Evolutionary conservation across 1,284 basidiomycete species (phyloP).

Genomic region (Marasmius tenuissimus): DNA sequence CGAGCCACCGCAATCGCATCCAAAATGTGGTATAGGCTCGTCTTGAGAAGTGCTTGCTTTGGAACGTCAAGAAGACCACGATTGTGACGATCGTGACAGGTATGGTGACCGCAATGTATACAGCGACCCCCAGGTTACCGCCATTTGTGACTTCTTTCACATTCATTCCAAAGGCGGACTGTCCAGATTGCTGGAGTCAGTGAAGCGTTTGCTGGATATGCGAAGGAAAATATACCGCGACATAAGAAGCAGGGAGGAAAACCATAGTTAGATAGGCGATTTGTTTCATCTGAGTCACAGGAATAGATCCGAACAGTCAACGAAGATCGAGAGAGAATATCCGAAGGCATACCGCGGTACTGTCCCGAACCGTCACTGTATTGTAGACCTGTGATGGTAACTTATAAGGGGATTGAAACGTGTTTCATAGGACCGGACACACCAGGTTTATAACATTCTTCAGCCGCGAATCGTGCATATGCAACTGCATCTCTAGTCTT

Average conservation of each 20-base stretch:
- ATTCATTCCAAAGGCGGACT: slow-evolving; percentile 45
- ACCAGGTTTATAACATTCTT: slow-evolving; percentile 50
- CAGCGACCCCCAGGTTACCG: slow-evolving; percentile 26
- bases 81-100: slow-evolving; percentile 37
- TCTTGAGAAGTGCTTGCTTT: slow-evolving; percentile 26
- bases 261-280: slow-evolving; percentile 37
- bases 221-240: slow-evolving; percentile 26
- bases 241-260: slow-evolving; percentile 35
- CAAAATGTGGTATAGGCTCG: slow-evolving; percentile 7
- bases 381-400: slow-evolving; percentile 41
- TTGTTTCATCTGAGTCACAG: slow-evolving; percentile 31
- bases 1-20: slow-evolving; percentile 18
- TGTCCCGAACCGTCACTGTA: slow-evolving; percentile 35
- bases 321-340: background rate
- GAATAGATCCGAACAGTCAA: slow-evolving; percentile 21
- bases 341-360: slow-evolving; percentile 18
- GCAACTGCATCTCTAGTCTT: slow-evolving; percentile 34
- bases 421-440: slow-evolving; percentile 6
- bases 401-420: background rate
- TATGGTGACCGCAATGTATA: slow-evolving; percentile 33
- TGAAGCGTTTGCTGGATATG: background rate
- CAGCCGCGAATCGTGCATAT: slow-evolving; percentile 41
- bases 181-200: background rate
- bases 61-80: slow-evolving; percentile 42
- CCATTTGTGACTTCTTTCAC: slow-evolving; percentile 31